Conservation (phyloP, 352 stramenopile species). For the Phytopythium boreale region DNA sequence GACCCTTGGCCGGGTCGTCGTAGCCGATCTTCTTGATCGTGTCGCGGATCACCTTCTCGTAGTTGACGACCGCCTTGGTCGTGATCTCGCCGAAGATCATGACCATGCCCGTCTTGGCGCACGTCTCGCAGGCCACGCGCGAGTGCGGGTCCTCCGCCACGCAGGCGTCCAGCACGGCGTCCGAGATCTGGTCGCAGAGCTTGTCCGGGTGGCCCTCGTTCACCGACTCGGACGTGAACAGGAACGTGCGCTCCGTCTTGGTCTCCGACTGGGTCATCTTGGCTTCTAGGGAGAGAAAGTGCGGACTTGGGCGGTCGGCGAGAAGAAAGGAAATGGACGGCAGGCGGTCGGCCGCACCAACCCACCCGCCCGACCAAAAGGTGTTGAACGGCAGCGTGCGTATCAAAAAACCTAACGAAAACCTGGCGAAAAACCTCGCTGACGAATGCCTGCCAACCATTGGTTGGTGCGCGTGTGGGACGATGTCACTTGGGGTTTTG, state of each 20-base stretch:
- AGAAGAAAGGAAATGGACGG: conserved; percentile 9
- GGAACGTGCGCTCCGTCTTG: conserved; percentile 79
- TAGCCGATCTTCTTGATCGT: conserved; percentile 99
- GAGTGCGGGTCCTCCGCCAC: conserved; percentile 97
- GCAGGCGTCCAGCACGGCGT: conserved; percentile 98
- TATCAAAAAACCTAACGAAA: conserved; percentile 5
- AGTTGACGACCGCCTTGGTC: conserved; percentile 98
- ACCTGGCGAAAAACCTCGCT: conserved; percentile 23
- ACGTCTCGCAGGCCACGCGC: conserved; percentile 98
- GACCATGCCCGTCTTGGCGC: conserved; percentile 99
- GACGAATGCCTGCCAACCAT: conserved; percentile 8
- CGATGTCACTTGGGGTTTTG: conserved; percentile 6
- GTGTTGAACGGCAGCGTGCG: background rate
- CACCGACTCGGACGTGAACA: conserved; percentile 99
- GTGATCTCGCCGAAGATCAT: conserved; percentile 99
- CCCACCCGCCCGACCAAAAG: background rate
- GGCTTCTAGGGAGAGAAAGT: background rate
- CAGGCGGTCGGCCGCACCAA: background rate
- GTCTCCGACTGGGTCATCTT: conserved; percentile 57
- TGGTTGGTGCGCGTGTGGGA: conserved; percentile 5
- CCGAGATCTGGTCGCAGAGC: conserved; percentile 99
- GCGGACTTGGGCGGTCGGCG: conserved; percentile 7
- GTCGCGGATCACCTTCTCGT: conserved; percentile 99
- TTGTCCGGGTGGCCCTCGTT: conserved; percentile 99
- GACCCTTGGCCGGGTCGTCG: conserved; percentile 97